Evolutionary conservation across 768 basidiomycete species (phyloP).

Genomic region (Trametes maxima): DNA sequence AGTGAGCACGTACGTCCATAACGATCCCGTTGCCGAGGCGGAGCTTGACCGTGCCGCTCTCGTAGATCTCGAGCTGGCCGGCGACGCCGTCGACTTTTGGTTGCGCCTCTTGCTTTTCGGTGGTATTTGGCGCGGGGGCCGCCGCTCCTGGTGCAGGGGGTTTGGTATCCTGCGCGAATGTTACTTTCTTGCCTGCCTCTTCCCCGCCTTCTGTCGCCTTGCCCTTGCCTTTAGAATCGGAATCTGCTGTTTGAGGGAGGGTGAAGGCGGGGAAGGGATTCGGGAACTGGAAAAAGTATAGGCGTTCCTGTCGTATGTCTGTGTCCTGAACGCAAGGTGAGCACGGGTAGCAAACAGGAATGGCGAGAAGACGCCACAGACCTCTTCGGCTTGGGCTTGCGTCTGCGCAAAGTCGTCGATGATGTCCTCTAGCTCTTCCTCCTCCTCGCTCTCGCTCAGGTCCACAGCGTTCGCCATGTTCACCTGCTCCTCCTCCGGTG

Average conservation of each 20-base stretch:
- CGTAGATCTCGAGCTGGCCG: slow-evolving; percentile 83
- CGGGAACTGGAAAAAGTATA: slow-evolving; percentile 93
- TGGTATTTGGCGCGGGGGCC: slow-evolving; percentile 22
- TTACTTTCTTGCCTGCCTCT: slow-evolving; percentile 51
- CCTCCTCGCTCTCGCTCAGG: slow-evolving; percentile 76
- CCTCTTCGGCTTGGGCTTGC: slow-evolving; percentile 40
- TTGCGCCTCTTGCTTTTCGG: slow-evolving; percentile 36
- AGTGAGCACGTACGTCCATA: slow-evolving; percentile 63
- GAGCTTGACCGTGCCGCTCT: slow-evolving; percentile 86
- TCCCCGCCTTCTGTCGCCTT: slow-evolving; percentile 22
- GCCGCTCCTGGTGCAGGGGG: slow-evolving; percentile 40
- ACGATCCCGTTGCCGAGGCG: slow-evolving; percentile 79
- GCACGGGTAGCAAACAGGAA: neutral
- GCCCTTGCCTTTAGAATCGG: slow-evolving; percentile 19
- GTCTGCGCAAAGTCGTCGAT: slow-evolving; percentile 65
- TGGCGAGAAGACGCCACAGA: slow-evolving; percentile 27
- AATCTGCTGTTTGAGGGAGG: slow-evolving; percentile 32
- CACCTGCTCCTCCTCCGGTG: slow-evolving; percentile 33
- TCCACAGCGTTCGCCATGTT: slow-evolving; percentile 64
- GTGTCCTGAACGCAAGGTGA: slow-evolving; percentile 42
- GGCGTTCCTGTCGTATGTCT: slow-evolving; percentile 56
- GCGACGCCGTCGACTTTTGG: slow-evolving; percentile 71
- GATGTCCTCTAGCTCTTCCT: slow-evolving; percentile 78
- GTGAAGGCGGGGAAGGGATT: slow-evolving; percentile 77
- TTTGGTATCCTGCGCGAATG: slow-evolving; percentile 67